Conservation (phyloP, 2,329 filamentous ascomycete genomes). For the Immersiporthe knoxdaviesiana region DNA sequence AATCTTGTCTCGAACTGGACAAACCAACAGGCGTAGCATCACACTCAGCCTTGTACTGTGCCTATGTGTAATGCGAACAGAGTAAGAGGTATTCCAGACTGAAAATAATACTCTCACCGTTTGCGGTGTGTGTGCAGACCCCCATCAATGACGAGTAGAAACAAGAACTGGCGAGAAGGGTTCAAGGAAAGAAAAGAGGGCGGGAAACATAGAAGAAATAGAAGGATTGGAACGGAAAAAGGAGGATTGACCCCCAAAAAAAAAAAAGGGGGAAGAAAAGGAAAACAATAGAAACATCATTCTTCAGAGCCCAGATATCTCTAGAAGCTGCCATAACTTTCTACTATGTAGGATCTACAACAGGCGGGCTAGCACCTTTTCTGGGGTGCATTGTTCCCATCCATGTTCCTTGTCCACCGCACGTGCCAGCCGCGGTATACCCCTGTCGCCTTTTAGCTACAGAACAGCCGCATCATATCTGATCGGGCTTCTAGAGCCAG, state of each 20-base stretch:
- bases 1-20: background rate
- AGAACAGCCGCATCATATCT: constrained; percentile 1
- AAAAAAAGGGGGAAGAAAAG: background rate
- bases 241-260: background rate
- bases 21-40: background rate
- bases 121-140: background rate
- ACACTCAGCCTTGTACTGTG: background rate
- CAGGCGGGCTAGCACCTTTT: background rate
- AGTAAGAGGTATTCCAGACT: background rate
- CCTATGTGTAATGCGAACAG: background rate
- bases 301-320: too few species aligned
- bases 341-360: background rate
- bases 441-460: background rate
- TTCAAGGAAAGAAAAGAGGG: background rate
- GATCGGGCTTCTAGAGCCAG: constrained; percentile 2
- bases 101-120: background rate
- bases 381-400: constrained; percentile 3
- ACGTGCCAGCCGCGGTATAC: background rate
- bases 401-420: constrained; percentile 3
- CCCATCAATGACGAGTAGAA: background rate
- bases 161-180: background rate
- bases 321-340: background rate
- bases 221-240: background rate
- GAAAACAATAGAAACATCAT: background rate
- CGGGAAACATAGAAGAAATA: background rate